Percentiles rank a stretch among this genome's conserved stretches.
Evolutionary conservation across 768 basidiomycete genomes (phyloP).

Genomic region (Naematelia encephala): DNA sequence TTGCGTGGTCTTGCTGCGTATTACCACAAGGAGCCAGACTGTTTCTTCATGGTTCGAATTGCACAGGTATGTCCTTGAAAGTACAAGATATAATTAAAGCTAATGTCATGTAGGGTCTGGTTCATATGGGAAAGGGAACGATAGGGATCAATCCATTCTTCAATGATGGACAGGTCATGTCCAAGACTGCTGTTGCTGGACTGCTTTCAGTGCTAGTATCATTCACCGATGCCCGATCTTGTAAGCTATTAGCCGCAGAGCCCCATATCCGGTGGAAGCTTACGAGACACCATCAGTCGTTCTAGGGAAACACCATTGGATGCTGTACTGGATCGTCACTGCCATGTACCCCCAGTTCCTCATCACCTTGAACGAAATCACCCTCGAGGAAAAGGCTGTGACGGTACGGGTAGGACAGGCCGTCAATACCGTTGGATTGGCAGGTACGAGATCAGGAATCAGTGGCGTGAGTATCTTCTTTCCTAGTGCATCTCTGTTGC

Average conservation of each 20-base stretch:
- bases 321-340: constrained; percentile 91
- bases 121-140: constrained; percentile 99
- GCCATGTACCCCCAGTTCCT: constrained; percentile 99
- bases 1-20: constrained; percentile 94
- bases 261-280: too few relatives aligned
- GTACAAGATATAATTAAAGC: neutral
- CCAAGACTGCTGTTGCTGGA: constrained; percentile 81
- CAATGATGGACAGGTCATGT: constrained; percentile 85
- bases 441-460: constrained; percentile 73
- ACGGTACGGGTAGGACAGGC: constrained; percentile 96
- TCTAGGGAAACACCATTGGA: constrained; percentile 95
- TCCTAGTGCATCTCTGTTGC: too few relatives aligned
- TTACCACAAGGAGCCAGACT: constrained; percentile 96
- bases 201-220: constrained; percentile 80
- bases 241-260: constrained; percentile 59
- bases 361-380: constrained; percentile 84
- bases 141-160: constrained; percentile 97
- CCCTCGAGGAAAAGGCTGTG: constrained; percentile 77
- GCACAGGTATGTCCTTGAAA: constrained; percentile 55
- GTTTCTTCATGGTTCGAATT: constrained; percentile 90
- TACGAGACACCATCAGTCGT: constrained; percentile 60
- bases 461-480: constrained; percentile 51
- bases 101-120: constrained; percentile 64
- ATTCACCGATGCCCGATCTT: constrained; percentile 89
- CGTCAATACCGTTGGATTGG: constrained; percentile 94